Base-by-base conservation (phyloP, 2,329 filamentous ascomycete species). In the Graphiopsis chlorocephala region DNA sequence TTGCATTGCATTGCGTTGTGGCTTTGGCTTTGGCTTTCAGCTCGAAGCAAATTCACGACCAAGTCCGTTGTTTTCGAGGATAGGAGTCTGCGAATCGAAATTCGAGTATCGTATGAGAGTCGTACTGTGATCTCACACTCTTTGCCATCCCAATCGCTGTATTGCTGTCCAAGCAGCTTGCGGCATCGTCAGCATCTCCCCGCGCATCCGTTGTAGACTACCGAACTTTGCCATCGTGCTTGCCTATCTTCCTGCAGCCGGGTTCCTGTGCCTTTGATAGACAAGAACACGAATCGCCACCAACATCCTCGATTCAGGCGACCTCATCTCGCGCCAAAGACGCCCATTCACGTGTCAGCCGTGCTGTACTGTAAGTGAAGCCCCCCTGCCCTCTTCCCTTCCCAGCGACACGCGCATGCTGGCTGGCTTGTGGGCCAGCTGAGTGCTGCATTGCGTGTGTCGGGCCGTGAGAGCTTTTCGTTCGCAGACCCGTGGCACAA, bases 181-280 rank as follows among this genome's bases (percentile, higher is more conserved):
- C 53, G 53, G 29, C 53, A 15, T 56, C 4, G 53, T 26, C 31
- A 56, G 53, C 53, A 38, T 56, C 53, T 17, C 52, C 53, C 53
- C 53, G 31, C 53, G 31, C 31, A 56, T 29, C 52, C 29, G 52
- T 35, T 25, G 52, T 10, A 56, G 53, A 12, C 53, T 56, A 56
- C 28, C 28, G 53, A 56, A 56, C 53, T 56, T 56, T 56, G 53
- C 53, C 17, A n/a, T 55, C 50, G 20, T 48, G 45, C 38, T n/a
- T 45, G 38, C 38, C 38, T 20, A 45, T 45, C 38, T 45, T 20
- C 38, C 38, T 38, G 33, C 33, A 8, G 38, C 38, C n/a, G 38
- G 38, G n/a, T 45, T 23, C 38, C 3, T 5, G 38, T 45, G 38
- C 28, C 5, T 29, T 29, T 31, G 4, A 7, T 52, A 20, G 50